A percentile compares a stretch with the other conserved stretches of the same genome.
These are phyloP conservation scores for Orychophragmus violaceus DNA, from an alignment of 345 rosid genomes.

Conservation along the genomic window DNA sequence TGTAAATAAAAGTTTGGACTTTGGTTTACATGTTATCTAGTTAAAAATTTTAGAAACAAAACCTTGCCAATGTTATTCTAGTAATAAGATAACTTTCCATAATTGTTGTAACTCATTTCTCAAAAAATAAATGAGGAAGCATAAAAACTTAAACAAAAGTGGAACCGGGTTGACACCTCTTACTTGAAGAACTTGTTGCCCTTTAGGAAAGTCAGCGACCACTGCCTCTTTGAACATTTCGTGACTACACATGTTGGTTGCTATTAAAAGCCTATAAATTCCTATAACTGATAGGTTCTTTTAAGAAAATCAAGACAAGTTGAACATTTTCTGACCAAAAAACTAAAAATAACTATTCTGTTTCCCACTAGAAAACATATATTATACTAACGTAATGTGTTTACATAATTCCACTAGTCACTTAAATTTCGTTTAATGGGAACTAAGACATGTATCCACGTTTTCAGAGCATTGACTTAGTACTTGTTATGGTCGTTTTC, in stretches of 20 bases:
- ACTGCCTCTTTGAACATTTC: not conserved
- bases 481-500: not conserved
- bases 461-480: conserved; percentile 2
- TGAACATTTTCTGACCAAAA: not conserved
- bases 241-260: not conserved
- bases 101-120: too few species aligned
- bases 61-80: too few species aligned
- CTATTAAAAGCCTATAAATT: not conserved
- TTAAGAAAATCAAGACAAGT: conserved; percentile 4
- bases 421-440: not conserved
- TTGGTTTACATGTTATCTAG: too few species aligned
- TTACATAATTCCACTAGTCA: not conserved
- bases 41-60: too few species aligned
- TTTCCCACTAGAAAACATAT: not conserved
- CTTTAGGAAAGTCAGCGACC: not conserved
- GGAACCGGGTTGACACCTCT: not conserved
- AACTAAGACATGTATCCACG: conserved; percentile 1
- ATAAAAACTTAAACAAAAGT: not conserved
- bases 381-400: not conserved
- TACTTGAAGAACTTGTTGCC: not conserved
- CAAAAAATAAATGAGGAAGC: too few species aligned
- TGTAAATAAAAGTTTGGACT: too few species aligned
- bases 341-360: not conserved
- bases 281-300: not conserved
- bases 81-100: too few species aligned